Evolutionary conservation across 1,284 basidiomycete genomes (phyloP).

Genomic region (Ustanciosporium gigantosporum): DNA sequence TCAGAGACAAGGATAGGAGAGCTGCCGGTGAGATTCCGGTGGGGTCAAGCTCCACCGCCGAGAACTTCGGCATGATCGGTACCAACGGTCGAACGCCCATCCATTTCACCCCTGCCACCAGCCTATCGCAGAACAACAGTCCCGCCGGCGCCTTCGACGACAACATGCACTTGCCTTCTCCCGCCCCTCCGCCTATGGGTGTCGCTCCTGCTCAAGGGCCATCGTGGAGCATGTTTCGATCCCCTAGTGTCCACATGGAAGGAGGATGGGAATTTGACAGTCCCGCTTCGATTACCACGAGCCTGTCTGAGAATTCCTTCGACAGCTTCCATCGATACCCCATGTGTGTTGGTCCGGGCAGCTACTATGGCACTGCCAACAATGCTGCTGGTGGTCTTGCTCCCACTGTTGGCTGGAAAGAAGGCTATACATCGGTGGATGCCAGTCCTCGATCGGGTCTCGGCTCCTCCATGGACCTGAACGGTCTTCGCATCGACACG

Average conservation of each 20-base stretch:
- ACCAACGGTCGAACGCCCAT: neutral
- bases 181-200: neutral
- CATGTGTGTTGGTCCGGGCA: slow-evolving; percentile 2
- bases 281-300: slow-evolving; percentile 25
- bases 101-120: neutral
- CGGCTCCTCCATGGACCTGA: slow-evolving; percentile 24
- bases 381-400: too few species aligned
- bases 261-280: slow-evolving; percentile 33
- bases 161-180: neutral
- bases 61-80: slow-evolving; percentile 28
- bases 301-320: slow-evolving; percentile 26
- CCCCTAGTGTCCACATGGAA: slow-evolving; percentile 2
- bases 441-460: slow-evolving; percentile 21
- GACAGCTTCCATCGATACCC: slow-evolving; percentile 15
- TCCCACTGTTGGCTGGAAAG: neutral
- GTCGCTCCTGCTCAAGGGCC: neutral
- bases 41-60: slow-evolving; percentile 13
- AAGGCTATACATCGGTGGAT: slow-evolving; percentile 7
- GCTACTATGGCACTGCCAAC: neutral
- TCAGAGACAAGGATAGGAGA: slow-evolving; percentile 12
- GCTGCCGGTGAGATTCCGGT: slow-evolving; percentile 18
- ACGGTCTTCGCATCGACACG: slow-evolving; percentile 22
- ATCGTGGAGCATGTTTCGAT: slow-evolving; percentile 23
- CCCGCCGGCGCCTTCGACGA: neutral
- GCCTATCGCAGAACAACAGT: neutral